These are phyloP conservation scores for Herpetomonas samuelpessoai DNA, from an alignment of 208 protist species.

Conservation along the genomic window DNA sequence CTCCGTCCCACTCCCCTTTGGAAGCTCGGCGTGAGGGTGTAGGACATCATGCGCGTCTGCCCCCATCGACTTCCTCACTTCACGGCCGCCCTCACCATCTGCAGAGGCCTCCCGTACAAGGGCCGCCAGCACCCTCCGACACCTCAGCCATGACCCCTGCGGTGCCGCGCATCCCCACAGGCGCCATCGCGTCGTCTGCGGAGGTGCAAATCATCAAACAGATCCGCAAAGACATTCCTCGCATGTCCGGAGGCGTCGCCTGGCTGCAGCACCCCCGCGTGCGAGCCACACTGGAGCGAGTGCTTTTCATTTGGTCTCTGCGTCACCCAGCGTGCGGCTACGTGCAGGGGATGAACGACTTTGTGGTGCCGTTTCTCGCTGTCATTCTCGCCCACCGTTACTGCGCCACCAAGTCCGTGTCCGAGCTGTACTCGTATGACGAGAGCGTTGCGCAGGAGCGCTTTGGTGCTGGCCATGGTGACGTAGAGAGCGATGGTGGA, in stretches of 20 bases:
- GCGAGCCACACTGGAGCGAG: constrained; percentile 73
- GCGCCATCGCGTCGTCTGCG: constrained; percentile 37
- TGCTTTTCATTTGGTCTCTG: constrained; percentile 93
- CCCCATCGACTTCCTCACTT: no score
- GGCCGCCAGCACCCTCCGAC: no score
- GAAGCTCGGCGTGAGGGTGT: neutral
- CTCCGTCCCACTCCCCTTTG: neutral
- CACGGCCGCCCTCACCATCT: no score
- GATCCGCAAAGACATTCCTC: constrained; percentile 89
- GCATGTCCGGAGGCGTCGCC: constrained; percentile 65
- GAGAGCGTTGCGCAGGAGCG: constrained; percentile 25
- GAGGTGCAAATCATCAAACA: constrained; percentile 69
- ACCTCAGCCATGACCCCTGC: neutral
- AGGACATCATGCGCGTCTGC: no score
- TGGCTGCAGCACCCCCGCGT: constrained; percentile 71
- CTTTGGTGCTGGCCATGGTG: constrained; percentile 25
- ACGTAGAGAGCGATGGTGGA: neutral
- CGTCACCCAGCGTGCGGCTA: constrained; percentile 93
- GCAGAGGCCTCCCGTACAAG: no score
- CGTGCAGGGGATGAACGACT: constrained; percentile 95
- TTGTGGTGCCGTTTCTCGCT: constrained; percentile 89
- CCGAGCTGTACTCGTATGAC: constrained; percentile 39
- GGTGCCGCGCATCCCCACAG: constrained; percentile 21
- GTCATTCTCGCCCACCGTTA: constrained; percentile 70
- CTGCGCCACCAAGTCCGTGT: constrained; percentile 41